These are phyloP conservation scores for Aspergillus sclerotioniger DNA, from an alignment of 495 filamentous ascomycete genomes.

Conservation along the genomic window DNA sequence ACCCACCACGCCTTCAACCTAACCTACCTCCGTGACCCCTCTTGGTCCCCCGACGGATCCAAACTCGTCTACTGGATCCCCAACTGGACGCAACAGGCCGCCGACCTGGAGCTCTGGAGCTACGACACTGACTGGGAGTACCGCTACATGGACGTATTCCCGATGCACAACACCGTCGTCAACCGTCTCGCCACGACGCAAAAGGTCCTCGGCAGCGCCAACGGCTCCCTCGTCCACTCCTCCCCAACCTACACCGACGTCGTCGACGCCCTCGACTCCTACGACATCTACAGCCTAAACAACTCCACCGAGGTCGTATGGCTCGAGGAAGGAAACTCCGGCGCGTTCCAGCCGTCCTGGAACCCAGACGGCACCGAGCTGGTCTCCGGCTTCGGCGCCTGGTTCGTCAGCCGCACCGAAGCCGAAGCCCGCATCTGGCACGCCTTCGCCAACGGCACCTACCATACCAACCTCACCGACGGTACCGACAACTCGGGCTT, in stretches of 20 bases:
- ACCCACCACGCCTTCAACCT: constrained; percentile 1
- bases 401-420: constrained; percentile 27
- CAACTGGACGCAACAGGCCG: not conserved
- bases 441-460: constrained; percentile 23
- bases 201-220: constrained; percentile 30
- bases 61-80: not conserved
- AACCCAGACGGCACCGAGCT: constrained; percentile 29
- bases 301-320: constrained; percentile 7
- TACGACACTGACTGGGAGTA: constrained; percentile 35
- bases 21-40: constrained; percentile 1
- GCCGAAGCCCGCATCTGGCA: constrained; percentile 25
- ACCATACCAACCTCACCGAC: constrained; percentile 23
- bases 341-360: constrained; percentile 23
- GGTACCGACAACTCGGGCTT: constrained; percentile 24
- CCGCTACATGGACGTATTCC: constrained; percentile 36
- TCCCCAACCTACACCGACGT: constrained; percentile 14
- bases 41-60: constrained; percentile 4
- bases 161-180: constrained; percentile 19
- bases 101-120: constrained; percentile 23
- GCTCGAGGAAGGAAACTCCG: constrained; percentile 7
- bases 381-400: constrained; percentile 31
- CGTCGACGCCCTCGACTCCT: constrained; percentile 13
- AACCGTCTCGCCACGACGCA: constrained; percentile 26
- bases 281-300: constrained; percentile 4
- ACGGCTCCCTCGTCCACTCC: constrained; percentile 18